Evolutionary conservation across 2,329 filamentous ascomycete genomes (phyloP).

Genomic region (Diplodia scrobiculata): DNA sequence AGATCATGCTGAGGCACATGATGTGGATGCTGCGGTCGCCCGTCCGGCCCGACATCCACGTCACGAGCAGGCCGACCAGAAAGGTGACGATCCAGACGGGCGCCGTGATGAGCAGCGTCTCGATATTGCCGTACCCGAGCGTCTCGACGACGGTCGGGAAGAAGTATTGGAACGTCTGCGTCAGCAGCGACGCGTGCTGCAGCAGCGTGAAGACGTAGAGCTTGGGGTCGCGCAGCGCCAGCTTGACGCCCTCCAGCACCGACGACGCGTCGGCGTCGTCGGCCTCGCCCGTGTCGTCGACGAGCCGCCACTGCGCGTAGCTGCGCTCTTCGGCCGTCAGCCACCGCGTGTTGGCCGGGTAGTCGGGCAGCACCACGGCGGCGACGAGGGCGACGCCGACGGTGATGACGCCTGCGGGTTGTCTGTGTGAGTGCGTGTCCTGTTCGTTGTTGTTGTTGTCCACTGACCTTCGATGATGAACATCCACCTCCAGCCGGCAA

Average conservation of each 20-base stretch:
- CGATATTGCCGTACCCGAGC: constrained; percentile 58
- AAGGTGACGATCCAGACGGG: constrained; percentile 62
- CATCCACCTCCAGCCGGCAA: constrained; percentile 31
- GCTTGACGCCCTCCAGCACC: constrained; percentile 51
- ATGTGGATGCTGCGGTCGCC: constrained; percentile 62
- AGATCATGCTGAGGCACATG: constrained; percentile 55
- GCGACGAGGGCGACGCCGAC: constrained; percentile 28
- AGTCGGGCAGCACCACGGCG: constrained; percentile 30
- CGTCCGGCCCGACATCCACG: constrained; percentile 57
- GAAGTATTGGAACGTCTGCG: constrained; percentile 65
- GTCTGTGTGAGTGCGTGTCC: background rate
- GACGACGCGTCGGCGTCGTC: constrained; percentile 45
- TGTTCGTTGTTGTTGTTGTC: background rate
- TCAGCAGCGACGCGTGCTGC: constrained; percentile 56
- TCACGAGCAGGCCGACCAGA: constrained; percentile 57
- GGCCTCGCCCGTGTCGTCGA: constrained; percentile 52
- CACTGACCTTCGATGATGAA: constrained; percentile 28
- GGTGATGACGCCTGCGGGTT: constrained; percentile 21
- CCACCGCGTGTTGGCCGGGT: constrained; percentile 31
- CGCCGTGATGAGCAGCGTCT: constrained; percentile 60
- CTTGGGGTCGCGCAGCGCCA: constrained; percentile 54
- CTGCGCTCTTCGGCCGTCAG: constrained; percentile 32
- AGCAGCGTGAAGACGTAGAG: constrained; percentile 59
- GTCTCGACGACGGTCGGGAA: constrained; percentile 66
- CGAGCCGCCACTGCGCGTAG: constrained; percentile 28